Evolutionary conservation across 768 basidiomycete genomes (phyloP).

Genomic region (Lactifluus subvellereus): DNA sequence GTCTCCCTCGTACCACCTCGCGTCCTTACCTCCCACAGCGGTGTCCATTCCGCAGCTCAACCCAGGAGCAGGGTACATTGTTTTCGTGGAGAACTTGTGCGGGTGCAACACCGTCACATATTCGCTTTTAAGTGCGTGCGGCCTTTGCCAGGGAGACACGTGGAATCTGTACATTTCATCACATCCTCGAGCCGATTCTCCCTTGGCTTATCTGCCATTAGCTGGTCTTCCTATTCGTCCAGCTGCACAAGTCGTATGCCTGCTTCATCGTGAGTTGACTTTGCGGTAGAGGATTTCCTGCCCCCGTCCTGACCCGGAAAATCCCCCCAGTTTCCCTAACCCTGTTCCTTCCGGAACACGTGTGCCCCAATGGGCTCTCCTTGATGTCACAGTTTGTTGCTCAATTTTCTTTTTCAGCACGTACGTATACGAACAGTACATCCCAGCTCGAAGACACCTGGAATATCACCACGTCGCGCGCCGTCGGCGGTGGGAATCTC

Average conservation of each 20-base stretch:
- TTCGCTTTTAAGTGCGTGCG: not conserved
- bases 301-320: not conserved
- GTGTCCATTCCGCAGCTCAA: too few species aligned
- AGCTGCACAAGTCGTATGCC: not conserved
- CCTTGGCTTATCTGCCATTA: not conserved
- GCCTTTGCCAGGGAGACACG: not conserved
- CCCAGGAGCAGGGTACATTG: too few species aligned
- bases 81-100: not conserved
- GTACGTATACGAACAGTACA: not conserved
- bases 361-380: slow-evolving; percentile 1
- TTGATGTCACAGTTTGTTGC: not conserved
- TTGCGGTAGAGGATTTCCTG: not conserved
- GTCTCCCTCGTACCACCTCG: too few species aligned
- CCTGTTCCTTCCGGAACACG: not conserved
- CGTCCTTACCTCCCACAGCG: too few species aligned
- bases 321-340: not conserved
- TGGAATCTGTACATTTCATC: not conserved
- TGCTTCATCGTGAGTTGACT: not conserved
- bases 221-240: not conserved
- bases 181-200: not conserved
- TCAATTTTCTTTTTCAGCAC: not conserved
- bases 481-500: not conserved
- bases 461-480: not conserved
- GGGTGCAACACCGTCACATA: not conserved
- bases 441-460: not conserved